Conservation (phyloP, 345 rosid genomes). For the Camelina hispida region DNA sequence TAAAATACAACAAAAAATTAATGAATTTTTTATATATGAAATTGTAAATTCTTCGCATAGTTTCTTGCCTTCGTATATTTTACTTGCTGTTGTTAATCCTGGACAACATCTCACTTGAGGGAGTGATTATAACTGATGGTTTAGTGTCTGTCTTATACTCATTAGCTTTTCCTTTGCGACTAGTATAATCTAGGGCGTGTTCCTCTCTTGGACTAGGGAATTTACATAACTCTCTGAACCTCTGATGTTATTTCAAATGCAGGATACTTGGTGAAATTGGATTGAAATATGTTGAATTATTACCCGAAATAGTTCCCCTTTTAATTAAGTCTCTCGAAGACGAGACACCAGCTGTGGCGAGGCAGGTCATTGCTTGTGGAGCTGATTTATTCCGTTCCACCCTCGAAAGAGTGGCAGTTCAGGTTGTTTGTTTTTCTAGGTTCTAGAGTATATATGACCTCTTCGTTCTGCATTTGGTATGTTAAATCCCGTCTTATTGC, state of each 20-base stretch:
- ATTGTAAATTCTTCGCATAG: neutral
- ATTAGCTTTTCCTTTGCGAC: neutral
- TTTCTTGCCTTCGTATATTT: neutral
- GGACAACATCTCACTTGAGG: conserved; percentile 10
- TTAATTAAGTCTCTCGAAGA: conserved; percentile 72
- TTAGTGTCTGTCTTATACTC: conserved; percentile 14
- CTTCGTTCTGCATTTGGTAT: neutral
- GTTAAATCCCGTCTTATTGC: neutral
- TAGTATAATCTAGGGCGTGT: conserved; percentile 5
- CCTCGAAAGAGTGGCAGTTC: conserved; percentile 65
- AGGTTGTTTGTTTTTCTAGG: conserved; percentile 50
- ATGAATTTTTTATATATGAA: neutral
- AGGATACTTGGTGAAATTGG: conserved; percentile 92
- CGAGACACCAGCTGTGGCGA: conserved; percentile 82
- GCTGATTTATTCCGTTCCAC: conserved; percentile 66
- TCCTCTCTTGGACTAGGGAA: conserved; percentile 14
- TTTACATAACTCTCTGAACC: conserved; percentile 3
- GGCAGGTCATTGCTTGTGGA: conserved; percentile 79
- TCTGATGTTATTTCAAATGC: conserved; percentile 28
- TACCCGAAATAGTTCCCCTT: conserved; percentile 80
- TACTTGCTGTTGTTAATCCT: conserved; percentile 4
- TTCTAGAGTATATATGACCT: conserved; percentile 20
- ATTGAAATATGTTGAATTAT: conserved; percentile 64
- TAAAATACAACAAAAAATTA: neutral
- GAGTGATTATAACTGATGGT: conserved; percentile 21